A percentile compares a stretch with the other conserved stretches of the same genome.
Conservation (phyloP, 208 protist species). For the Trypanosoma boissoni region DNA sequence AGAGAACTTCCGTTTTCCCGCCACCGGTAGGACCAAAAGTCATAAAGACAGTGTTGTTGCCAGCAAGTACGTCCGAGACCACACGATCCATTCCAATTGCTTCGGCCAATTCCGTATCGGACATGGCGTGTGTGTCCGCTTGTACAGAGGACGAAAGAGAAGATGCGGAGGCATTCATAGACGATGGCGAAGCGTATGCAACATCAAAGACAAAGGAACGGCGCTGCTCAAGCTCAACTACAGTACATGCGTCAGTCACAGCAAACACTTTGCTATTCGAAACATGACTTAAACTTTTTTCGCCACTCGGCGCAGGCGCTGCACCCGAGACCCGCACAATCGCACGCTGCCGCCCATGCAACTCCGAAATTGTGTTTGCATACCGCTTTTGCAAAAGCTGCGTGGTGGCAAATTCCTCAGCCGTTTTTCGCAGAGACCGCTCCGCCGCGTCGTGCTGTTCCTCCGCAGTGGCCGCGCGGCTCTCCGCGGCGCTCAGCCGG, state of each 20-base stretch:
- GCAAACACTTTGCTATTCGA: neutral
- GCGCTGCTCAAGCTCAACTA: conserved; percentile 18
- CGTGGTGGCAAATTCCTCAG: conserved; percentile 21
- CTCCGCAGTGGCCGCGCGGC: conserved; percentile 4
- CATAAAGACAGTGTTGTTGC: conserved; percentile 20
- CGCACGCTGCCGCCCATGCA: conserved; percentile 27
- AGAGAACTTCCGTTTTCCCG: conserved; percentile 26
- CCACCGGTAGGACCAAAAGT: conserved; percentile 22
- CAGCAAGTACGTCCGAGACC: conserved; percentile 20
- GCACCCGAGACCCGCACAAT: conserved; percentile 13
- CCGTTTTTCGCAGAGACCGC: conserved; percentile 1
- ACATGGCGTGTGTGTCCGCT: neutral
- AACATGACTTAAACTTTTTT: neutral
- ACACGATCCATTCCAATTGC: conserved; percentile 9
- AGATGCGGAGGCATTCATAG: neutral
- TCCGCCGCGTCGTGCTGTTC: conserved; percentile 7
- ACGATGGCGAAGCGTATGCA: conserved; percentile 5
- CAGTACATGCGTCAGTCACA: conserved; percentile 25
- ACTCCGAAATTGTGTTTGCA: conserved; percentile 28
- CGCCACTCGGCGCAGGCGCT: neutral
- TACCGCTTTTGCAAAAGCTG: conserved; percentile 30
- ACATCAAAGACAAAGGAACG: conserved; percentile 26
- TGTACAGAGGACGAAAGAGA: neutral
- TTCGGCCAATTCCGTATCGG: conserved; percentile 10
- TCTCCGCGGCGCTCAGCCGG: neutral